Conservation (phyloP, 768 basidiomycete genomes). For the Clitopilus passeckerianus region DNA sequence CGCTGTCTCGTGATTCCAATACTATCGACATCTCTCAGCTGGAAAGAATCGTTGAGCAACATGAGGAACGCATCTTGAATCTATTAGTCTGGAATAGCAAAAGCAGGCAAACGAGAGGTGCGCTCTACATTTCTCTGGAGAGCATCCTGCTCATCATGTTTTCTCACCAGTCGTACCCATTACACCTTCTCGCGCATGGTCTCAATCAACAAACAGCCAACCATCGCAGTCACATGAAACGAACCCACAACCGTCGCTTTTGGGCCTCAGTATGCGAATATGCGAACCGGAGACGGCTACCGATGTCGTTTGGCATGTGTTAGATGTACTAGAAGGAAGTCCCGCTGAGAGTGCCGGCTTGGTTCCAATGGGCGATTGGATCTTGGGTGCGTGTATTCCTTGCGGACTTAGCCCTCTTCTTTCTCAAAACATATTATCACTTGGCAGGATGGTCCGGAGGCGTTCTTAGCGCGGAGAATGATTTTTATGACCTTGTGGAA, state of each 20-base stretch:
- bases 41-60: conserved; percentile 77
- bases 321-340: conserved; percentile 93
- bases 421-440: conserved; percentile 19
- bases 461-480: conserved; percentile 83
- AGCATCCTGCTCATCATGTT: neutral
- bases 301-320: conserved; percentile 97
- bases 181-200: conserved; percentile 83
- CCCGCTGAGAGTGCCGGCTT: conserved; percentile 96
- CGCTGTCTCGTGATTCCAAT: conserved; percentile 41
- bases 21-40: conserved; percentile 63
- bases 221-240: conserved; percentile 32
- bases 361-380: conserved; percentile 78
- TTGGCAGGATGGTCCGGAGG: conserved; percentile 94
- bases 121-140: conserved; percentile 8
- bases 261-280: conserved; percentile 90
- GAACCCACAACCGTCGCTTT: conserved; percentile 73
- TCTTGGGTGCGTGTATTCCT: conserved; percentile 31
- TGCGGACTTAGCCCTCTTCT: neutral
- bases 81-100: conserved; percentile 85
- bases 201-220: conserved; percentile 32
- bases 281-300: conserved; percentile 86
- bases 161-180: conserved; percentile 68
- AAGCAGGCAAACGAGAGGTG: conserved; percentile 66
- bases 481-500: conserved; percentile 96
- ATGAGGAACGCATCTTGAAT: conserved; percentile 67